phyloP scores from a whole-genome alignment of 2,329 filamentous ascomycete genomes.

The Colletotrichum sp. region DNA sequence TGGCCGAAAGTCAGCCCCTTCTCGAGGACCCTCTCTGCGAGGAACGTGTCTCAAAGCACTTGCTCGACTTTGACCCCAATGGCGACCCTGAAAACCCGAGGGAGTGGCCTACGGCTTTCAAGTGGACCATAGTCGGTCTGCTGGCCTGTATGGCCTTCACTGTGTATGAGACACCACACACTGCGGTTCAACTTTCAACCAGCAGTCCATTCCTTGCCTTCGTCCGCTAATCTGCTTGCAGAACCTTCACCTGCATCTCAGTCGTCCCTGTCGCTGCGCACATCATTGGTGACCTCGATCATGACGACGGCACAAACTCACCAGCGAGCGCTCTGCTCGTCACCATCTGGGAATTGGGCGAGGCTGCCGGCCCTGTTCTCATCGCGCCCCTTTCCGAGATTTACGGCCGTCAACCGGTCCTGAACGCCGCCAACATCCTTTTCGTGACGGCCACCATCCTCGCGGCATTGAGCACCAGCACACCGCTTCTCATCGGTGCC shows the following conservation, averaged over 20 bases:
- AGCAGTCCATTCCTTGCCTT: background rate
- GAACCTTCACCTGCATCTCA: conserved; percentile 62
- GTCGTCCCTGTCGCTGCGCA: conserved; percentile 56
- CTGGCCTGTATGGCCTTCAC: conserved; percentile 60
- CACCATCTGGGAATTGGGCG: conserved; percentile 73
- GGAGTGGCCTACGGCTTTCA: conserved; percentile 56
- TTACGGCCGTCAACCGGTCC: conserved; percentile 58
- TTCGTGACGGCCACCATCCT: conserved; percentile 54
- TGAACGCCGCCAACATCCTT: conserved; percentile 55
- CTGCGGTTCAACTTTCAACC: background rate
- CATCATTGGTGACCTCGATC: conserved; percentile 53
- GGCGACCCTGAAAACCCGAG: conserved; percentile 45
- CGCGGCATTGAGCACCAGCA: conserved; percentile 48
- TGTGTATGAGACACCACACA: conserved; percentile 44
- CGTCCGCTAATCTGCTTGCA: conserved; percentile 24
- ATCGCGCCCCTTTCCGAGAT: conserved; percentile 68
- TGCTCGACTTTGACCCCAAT: conserved; percentile 22
- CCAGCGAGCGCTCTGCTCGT: conserved; percentile 65
- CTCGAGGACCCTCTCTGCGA: conserved; percentile 16
- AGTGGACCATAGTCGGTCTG: conserved; percentile 57
- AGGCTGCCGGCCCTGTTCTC: conserved; percentile 62
- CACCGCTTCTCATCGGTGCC: conserved; percentile 53
- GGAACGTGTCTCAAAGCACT: conserved; percentile 9
- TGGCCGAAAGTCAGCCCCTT: conserved; percentile 10
- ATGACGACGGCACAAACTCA: conserved; percentile 38